Evolutionary conservation across 441 rosid genomes (phyloP), one percentile per base, ranked within the genome.

Genomic region (Erysimum cheiri): DNA sequence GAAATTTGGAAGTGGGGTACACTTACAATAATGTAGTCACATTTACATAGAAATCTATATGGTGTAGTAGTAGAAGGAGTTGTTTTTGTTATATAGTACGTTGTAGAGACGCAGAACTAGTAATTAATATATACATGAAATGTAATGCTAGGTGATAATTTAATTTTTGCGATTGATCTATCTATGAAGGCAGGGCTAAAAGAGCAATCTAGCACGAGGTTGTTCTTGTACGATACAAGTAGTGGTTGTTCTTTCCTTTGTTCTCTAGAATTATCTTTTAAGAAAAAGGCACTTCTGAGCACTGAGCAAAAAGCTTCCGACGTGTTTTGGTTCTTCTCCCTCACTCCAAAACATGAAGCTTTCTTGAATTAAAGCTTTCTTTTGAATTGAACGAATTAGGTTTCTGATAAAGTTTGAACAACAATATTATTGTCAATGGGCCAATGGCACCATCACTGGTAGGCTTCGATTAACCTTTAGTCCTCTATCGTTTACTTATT

Each of bases 171-270:
- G 29, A 17, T 28, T 48, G 53, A 56, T 55, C 26, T 54, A 56
- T 72, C 32, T 44, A 35, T 55, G 32, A 71, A n/a, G n/a, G n/a
- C n/a, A 55, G 8, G 43, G 70, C 50, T 64, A 64, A 26, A 71
- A 49, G 46, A 12, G 44, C 76, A 56, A 37, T 47, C 3, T 64
- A 56, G 41, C 70, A 64, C 64, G 63, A 72, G 64, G 57, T 39
- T n/a, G n/a, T n/a, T n/a, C n/a, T 63, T 26, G 36, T 43, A 63
- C 55, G 40, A 41, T 55, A 26, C 64, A 41, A 44, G 11, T 33
- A 33, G 63, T 62, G 63, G 60, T 14, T 60, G 54, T 62, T 43
- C 17, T 40, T 29, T 52, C 47, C 29, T 61, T 46, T 31, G 33
- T 11, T 31, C 43, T 64, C 52, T 15, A 64, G 6, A 56, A 6